These are phyloP conservation scores for Pyrenochaeta sp. DNA, from an alignment of 2,329 filamentous ascomycete species.

Conservation along the genomic window DNA sequence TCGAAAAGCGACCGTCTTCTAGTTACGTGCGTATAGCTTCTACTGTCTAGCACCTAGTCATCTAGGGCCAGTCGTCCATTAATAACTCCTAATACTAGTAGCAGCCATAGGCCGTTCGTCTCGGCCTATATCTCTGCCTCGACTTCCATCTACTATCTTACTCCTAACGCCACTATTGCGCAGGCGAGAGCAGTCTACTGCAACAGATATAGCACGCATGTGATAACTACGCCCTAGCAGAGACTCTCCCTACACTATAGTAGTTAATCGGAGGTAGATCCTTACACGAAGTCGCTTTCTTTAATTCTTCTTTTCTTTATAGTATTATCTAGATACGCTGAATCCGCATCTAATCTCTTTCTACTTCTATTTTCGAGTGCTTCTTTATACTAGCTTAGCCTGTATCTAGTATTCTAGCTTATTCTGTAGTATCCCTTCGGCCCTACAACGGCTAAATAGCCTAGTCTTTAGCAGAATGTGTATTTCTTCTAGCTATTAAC, in stretches of 20 bases:
- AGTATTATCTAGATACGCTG: neutral
- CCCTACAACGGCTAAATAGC: conserved; percentile 2
- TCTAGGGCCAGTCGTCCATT: conserved; percentile 3
- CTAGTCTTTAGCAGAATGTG: neutral
- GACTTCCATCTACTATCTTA: conserved; percentile 3
- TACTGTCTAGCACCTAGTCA: neutral
- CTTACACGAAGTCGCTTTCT: conserved; percentile 3
- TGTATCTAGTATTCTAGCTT: neutral
- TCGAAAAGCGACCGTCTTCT: conserved; percentile 1
- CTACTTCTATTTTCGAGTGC: too few relatives aligned
- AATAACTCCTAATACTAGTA: neutral
- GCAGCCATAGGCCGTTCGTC: neutral
- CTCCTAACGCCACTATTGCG: conserved; percentile 1
- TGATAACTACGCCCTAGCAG: neutral
- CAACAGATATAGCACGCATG: conserved; percentile 1
- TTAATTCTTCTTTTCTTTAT: conserved; percentile 2
- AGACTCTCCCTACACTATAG: neutral
- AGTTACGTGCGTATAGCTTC: conserved; percentile 1
- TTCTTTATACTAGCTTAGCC: neutral
- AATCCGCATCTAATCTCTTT: neutral
- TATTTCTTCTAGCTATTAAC: conserved; percentile 2
- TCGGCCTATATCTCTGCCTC: conserved; percentile 1
- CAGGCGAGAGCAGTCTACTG: conserved; percentile 2
- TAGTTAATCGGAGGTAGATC: conserved; percentile 3
- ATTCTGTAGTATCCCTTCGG: conserved; percentile 2